Evolutionary conservation across 805 yeast genomes (phyloP).

Genomic region (Hanseniaspora lindneri): DNA sequence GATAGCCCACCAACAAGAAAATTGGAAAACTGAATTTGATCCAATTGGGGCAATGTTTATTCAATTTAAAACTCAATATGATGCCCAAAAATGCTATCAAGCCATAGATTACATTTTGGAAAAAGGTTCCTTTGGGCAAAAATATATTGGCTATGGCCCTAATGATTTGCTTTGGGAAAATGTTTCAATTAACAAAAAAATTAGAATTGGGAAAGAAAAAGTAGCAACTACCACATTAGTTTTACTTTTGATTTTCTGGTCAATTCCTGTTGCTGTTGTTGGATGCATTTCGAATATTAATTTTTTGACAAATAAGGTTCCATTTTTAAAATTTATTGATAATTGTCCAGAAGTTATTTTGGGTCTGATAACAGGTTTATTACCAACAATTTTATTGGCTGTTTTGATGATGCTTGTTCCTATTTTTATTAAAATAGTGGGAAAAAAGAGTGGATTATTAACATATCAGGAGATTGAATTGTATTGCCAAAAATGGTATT

Average conservation of each 20-base stretch:
- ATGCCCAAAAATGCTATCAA: slow-evolving; percentile 81
- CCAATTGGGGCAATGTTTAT: slow-evolving; percentile 61
- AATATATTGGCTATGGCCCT: slow-evolving; percentile 58
- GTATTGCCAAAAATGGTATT: slow-evolving; percentile 81
- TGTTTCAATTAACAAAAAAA: slow-evolving; percentile 43
- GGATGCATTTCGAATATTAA: slow-evolving; percentile 85
- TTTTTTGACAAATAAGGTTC: slow-evolving; percentile 56
- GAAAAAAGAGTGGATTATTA: slow-evolving; percentile 58
- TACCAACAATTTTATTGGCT: slow-evolving; percentile 74
- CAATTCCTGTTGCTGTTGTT: slow-evolving; percentile 94
- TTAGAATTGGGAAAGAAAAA: slow-evolving; percentile 45
- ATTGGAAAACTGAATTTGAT: slow-evolving; percentile 37
- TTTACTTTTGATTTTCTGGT: slow-evolving; percentile 73
- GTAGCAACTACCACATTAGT: slow-evolving; percentile 56
- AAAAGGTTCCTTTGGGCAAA: slow-evolving; percentile 29
- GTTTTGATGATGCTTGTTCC: slow-evolving; percentile 81
- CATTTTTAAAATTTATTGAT: slow-evolving; percentile 62
- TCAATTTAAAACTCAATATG: slow-evolving; percentile 72
- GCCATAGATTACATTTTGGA: slow-evolving; percentile 46
- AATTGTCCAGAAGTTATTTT: slow-evolving; percentile 56
- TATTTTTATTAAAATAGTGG: slow-evolving; percentile 65
- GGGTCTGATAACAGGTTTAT: slow-evolving; percentile 78
- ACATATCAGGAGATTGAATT: slow-evolving; percentile 62
- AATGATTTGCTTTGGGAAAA: slow-evolving; percentile 80
- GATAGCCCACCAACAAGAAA: slow-evolving; percentile 46